phyloP scores from a whole-genome alignment of 1,284 basidiomycete genomes.

The Ganoderma leucocontextum region DNA sequence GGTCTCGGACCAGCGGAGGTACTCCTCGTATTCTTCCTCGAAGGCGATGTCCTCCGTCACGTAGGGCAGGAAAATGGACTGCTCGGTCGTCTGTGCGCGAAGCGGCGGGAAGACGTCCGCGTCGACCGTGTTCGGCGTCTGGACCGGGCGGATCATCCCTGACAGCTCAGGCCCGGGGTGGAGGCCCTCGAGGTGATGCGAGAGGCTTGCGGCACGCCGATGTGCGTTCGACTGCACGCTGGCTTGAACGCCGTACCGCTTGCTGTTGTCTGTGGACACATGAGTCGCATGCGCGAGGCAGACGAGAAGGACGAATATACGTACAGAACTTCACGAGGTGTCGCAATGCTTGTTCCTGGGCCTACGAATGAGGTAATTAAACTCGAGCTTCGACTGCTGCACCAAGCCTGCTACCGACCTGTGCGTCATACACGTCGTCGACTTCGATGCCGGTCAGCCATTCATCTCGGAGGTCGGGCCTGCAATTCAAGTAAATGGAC shows the following conservation, averaged over 20 bases:
- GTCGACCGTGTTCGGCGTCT: constrained; percentile 79
- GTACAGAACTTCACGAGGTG: constrained; percentile 94
- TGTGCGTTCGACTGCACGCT: constrained; percentile 67
- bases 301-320: constrained; percentile 37
- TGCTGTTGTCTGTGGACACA: constrained; percentile 71
- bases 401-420: constrained; percentile 52
- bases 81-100: constrained; percentile 83
- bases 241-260: constrained; percentile 79
- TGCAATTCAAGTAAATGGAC: constrained; percentile 96
- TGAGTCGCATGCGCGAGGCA: constrained; percentile 10
- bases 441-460: constrained; percentile 96
- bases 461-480: constrained; percentile 96
- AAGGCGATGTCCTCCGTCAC: constrained; percentile 88
- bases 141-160: constrained; percentile 74
- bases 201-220: constrained; percentile 80
- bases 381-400: neutral
- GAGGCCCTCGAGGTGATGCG: constrained; percentile 79
- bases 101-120: constrained; percentile 85
- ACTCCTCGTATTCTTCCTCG: constrained; percentile 90
- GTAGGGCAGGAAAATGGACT: constrained; percentile 85
- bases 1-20: constrained; percentile 73
- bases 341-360: constrained; percentile 96
- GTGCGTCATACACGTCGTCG: constrained; percentile 88
- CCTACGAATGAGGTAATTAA: constrained; percentile 52
- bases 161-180: constrained; percentile 79